Percentiles rank a stretch among this genome's conserved stretches.
phyloP scores from a whole-genome alignment of 1,139 yeast genomes.

The Debaryomycetaceae sp. region DNA sequence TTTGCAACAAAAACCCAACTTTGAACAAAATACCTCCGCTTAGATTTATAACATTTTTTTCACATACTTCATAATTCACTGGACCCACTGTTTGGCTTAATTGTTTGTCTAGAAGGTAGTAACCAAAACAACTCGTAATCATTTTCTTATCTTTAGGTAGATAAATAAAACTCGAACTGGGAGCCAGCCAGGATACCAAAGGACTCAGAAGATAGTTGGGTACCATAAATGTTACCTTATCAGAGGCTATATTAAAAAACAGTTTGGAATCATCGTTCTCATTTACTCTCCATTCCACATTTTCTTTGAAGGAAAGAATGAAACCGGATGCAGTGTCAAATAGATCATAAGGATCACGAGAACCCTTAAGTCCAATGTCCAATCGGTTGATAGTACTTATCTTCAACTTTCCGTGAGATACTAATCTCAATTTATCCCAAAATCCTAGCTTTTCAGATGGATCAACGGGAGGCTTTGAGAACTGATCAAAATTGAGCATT shows the following conservation, averaged over 20 bases:
- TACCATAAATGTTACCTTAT: constrained; percentile 42
- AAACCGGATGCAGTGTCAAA: constrained; percentile 40
- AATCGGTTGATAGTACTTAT: constrained; percentile 39
- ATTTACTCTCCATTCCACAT: constrained; percentile 40
- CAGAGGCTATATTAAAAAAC: constrained; percentile 36
- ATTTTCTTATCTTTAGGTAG: constrained; percentile 43
- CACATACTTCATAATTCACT: constrained; percentile 23
- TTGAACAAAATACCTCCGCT: constrained; percentile 60
- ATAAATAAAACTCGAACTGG: constrained; percentile 38
- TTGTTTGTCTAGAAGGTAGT: constrained; percentile 36
- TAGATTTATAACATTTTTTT: constrained; percentile 54
- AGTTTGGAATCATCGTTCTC: constrained; percentile 36
- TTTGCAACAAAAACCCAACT: constrained; percentile 58
- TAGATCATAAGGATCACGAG: constrained; percentile 43
- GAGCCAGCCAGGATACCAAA: constrained; percentile 59
- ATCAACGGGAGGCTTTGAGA: constrained; percentile 80
- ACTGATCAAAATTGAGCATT: constrained; percentile 76
- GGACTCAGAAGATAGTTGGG: constrained; percentile 64
- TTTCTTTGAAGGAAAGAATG: constrained; percentile 33
- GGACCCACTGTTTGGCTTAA: constrained; percentile 5
- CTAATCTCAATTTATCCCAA: constrained; percentile 54
- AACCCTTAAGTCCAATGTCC: constrained; percentile 51
- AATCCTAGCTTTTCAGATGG: constrained; percentile 52
- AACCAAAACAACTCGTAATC: constrained; percentile 49
- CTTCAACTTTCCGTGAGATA: constrained; percentile 46